Base-by-base conservation (phyloP, 148 eudicot genomes). In the Persicaria maculosa region DNA sequence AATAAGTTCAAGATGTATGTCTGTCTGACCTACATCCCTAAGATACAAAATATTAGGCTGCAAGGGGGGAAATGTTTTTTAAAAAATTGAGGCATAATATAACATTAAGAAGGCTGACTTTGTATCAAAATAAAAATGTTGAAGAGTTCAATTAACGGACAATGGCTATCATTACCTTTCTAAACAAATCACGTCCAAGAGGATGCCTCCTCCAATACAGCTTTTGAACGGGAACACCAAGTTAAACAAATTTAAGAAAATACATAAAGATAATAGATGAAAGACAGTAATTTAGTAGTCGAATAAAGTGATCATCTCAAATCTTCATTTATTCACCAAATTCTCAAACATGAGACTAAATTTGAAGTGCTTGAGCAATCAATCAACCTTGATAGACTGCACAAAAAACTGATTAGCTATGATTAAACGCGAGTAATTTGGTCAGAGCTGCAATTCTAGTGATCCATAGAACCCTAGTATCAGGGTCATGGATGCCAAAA, bases 21-120 rank as follows among this genome's bases (percentile, higher is more conserved):
- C 98, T 47, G 84, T 84, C 58, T 78, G 87, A 11, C 97, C 98
- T 71, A 95, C 96, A 85, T 95, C 75, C 47, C 98, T 97, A 40
- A 95, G 82, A 82, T 89, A 88, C 74, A 89, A 80, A 70, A 92
- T 79, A 68, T 95, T 95, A 78, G 40, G 40, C 2, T 31, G 40
- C n/a, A n/a, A n/a, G n/a, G n/a, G n/a, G 40, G 40, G 40, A 31
- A 31, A 31, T 31, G 1, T 31, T 3, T 31, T 31, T 31, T 31
- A n/a, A n/a, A n/a, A n/a, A n/a, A n/a, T n/a, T n/a, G n/a, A n/a
- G n/a, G n/a, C n/a, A n/a, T 31, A 31, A 31, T 3, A 31, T 31
- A 31, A 31, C 40, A 31, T 31, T 31, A 31, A 31, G 40, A 3
- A 31, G 40, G 40, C 2, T 31, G 2, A 31, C 40, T 31, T 31